These are phyloP conservation scores for Vitellaria paradoxa DNA, from an alignment of 179 eudicot genomes.

Conservation along the genomic window DNA sequence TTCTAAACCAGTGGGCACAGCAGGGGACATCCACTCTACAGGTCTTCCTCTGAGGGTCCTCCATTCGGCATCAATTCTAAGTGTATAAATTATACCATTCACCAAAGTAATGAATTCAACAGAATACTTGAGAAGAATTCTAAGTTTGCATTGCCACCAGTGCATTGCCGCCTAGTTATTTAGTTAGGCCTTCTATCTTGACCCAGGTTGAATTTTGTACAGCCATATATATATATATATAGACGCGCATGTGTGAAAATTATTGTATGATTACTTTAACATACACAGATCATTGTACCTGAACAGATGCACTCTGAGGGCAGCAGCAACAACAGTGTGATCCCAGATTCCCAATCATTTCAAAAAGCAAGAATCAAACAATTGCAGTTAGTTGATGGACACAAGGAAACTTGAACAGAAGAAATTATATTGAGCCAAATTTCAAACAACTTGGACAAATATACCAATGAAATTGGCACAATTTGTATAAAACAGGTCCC, in stretches of 20 bases:
- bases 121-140: no score
- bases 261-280: no score
- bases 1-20: not conserved
- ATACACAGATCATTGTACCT: constrained; percentile 29
- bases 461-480: constrained; percentile 7
- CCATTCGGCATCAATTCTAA: no score
- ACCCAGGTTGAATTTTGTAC: no score
- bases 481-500: not conserved
- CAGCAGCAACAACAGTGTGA: not conserved
- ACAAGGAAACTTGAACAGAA: not conserved
- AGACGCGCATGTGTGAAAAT: no score
- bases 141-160: no score
- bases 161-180: no score
- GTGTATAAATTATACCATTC: no score
- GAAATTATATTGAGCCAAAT: constrained; percentile 1
- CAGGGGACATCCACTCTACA: not conserved
- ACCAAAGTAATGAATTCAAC: no score
- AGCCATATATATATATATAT: no score
- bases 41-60: not conserved
- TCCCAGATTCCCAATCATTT: constrained; percentile 11
- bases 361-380: not conserved
- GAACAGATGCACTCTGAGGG: constrained; percentile 63
- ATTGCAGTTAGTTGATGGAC: constrained; percentile 7
- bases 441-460: not conserved
- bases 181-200: no score